A percentile compares a stretch with the other conserved stretches of the same genome.
Conservation (phyloP, 441 rosid species). For the Euphorbia celastroides region DNA sequence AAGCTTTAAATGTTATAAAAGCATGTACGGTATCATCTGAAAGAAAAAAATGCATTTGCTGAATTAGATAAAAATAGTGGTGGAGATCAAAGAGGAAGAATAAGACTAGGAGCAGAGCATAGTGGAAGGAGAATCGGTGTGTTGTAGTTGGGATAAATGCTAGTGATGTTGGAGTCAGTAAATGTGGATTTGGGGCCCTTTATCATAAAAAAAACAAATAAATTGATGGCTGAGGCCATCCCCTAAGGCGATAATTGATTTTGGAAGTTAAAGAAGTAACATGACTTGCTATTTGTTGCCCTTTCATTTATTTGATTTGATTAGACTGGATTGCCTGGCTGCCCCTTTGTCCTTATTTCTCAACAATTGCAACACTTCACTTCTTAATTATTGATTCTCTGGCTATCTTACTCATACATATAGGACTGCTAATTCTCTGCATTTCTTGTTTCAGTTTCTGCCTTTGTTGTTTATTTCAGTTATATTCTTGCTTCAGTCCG, state of each 20-base stretch:
- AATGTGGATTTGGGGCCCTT: constrained; percentile 10
- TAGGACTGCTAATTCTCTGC: background rate
- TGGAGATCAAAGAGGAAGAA: background rate
- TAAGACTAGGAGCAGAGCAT: background rate
- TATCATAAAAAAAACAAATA: too few species aligned
- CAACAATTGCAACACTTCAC: constrained; percentile 2
- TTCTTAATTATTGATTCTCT: constrained; percentile 13
- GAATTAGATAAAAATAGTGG: background rate
- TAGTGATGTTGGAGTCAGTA: constrained; percentile 3
- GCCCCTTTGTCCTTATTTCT: constrained; percentile 18
- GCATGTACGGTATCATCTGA: too few species aligned
- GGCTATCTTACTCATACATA: constrained; percentile 5
- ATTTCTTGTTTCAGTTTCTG: background rate
- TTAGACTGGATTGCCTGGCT: constrained; percentile 3
- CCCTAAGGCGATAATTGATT: constrained; percentile 20
- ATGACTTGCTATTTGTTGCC: constrained; percentile 20
- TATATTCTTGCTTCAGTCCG: too few species aligned
- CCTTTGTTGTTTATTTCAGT: too few species aligned
- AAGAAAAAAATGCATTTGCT: too few species aligned
- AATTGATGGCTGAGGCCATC: too few species aligned
- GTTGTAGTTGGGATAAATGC: background rate
- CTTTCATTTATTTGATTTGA: constrained; percentile 13
- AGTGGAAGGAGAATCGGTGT: background rate
- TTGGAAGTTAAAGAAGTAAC: constrained; percentile 21
- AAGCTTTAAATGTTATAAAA: too few species aligned